Evolutionary conservation across 306 rosid genomes (phyloP), one percentile per base, ranked within the genome.

Genomic region (Dalbergia cultrata): DNA sequence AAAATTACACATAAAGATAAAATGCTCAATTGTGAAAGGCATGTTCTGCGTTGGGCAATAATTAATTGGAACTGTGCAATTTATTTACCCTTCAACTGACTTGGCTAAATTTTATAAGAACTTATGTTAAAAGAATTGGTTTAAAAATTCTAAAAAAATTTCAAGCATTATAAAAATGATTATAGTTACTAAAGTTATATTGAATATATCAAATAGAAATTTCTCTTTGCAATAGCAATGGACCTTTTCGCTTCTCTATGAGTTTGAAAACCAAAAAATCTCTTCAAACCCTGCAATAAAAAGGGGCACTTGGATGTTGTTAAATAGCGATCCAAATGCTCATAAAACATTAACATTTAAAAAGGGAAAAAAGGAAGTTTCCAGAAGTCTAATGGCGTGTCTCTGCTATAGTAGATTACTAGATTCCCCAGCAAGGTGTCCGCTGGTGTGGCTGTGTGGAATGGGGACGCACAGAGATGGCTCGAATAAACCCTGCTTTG

Each of bases 391-490:
- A 6, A 70, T 8, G 41, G 9, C 21, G 0, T 26, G 31, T 47
- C 13, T 75, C n/a, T 75, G 54, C 54, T 49, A 11, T 33, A 3
- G 77, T 47, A 19, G 31, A 26, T 26, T 62, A 65, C 9, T 1
- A 53, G 8, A 53, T 35, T 80, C 41, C 13, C 19, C 87, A 86
- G 94, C 84, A 35, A 68, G 56, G 61, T 84, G 54, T 78, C 81
- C 5, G 22, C 80, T n/a, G 85, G 82, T 44, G 11, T 81, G 77
- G 61, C 47, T n/a, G 3, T 86, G 80, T 79, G 81, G 84, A 86
- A 58, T 43, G 77, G 85, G 82, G 18, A 52, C 3, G 47, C 34
- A 22, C 61, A 53, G 9, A 6, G 22, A 53, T 26, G 31, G 31
- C 31, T 26, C 31, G 31, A 26, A 26, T 26, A 26, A 26, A 26